Conservation (phyloP, 768 basidiomycete species). For the Lactarius tabidus region DNA sequence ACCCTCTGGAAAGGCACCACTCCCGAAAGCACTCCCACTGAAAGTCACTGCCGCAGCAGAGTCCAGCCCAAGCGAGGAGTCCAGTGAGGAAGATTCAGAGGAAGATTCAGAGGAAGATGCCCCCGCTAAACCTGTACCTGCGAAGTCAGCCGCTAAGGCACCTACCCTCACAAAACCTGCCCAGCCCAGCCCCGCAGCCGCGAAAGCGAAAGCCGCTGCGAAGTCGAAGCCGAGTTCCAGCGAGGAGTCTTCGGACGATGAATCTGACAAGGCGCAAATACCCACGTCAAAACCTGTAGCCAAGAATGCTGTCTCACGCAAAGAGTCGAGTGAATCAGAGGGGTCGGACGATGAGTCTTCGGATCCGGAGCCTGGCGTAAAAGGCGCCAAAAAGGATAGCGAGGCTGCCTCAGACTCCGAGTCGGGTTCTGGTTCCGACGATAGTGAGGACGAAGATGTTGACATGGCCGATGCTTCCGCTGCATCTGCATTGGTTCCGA, state of each 20-base stretch:
- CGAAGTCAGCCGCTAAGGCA: background rate
- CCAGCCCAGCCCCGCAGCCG: constrained; percentile 1
- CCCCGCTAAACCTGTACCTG: constrained; percentile 14
- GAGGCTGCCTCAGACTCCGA: constrained; percentile 28
- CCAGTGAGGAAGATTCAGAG: constrained; percentile 19
- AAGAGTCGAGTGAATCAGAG: constrained; percentile 22
- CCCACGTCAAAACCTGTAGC: constrained; percentile 23
- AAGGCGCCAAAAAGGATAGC: constrained; percentile 30
- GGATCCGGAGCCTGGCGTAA: constrained; percentile 32
- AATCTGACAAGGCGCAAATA: constrained; percentile 30
- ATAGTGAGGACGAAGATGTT: constrained; percentile 45
- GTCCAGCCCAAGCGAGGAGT: constrained; percentile 24
- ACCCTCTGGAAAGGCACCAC: constrained; percentile 24
- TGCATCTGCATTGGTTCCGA: constrained; percentile 32
- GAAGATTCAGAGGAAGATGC: constrained; percentile 11
- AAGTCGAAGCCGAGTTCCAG: constrained; percentile 12
- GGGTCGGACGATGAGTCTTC: constrained; percentile 29
- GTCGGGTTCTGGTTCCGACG: constrained; percentile 30
- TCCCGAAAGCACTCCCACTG: constrained; percentile 34
- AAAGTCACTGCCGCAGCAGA: constrained; percentile 6
- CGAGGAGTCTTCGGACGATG: constrained; percentile 29
- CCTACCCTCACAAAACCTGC: constrained; percentile 4
- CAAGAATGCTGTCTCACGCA: constrained; percentile 28
- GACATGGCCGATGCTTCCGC: constrained; percentile 50
- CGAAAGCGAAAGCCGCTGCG: constrained; percentile 5